Evolutionary conservation across 2,329 filamentous ascomycete species (phyloP), one percentile per base, ranked within the genome.

Genomic region (Pseudonectria foliicola): DNA sequence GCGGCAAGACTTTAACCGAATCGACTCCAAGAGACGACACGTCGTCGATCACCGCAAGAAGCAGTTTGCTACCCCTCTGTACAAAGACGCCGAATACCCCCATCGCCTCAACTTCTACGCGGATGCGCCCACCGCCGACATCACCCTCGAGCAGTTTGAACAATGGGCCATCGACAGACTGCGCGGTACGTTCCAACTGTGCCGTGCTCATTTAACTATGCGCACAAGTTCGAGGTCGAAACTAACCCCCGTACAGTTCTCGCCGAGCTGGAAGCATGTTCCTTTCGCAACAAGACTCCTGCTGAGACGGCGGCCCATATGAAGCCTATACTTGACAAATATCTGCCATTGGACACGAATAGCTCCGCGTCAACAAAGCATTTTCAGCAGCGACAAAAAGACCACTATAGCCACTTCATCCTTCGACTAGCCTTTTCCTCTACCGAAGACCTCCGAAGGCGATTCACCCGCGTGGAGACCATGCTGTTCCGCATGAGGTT

Each of bases 341-440:
- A 87, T 60, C 72, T 95, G 4, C 84, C 85, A 0, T 77, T 95
- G 13, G 78, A 81, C 42, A 74, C 82, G 28, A 90, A 88, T 54
- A 82, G 77, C 36, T 85, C 85, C 1, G 68, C 53, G 41, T 71
- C 60, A 28, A 64, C 59, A 45, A 73, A 67, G 52, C 63, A 90
- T 11, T 71, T 75, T 15, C 64, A 76, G 24, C 86, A 98, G 63
- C 75, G 90, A 18, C 85, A 90, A 60, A 93, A 92, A 57, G 92
- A 98, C 52, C 92, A 98, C 63, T 98, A 96, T 63, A 92, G 85
- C 37, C 92, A 98, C 61, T 98, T 95, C 59, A 98, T 96, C 42
- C 75, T 98, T 6, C 80, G 92, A 1, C 76, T 98, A 28, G 92
- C 92, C 2, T 98, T 98, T 55, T 80, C 89, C 1, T 80, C 83